These are phyloP conservation scores for Arthrobotrys conoides DNA, from an alignment of 2,329 filamentous ascomycete genomes.

Conservation along the genomic window DNA sequence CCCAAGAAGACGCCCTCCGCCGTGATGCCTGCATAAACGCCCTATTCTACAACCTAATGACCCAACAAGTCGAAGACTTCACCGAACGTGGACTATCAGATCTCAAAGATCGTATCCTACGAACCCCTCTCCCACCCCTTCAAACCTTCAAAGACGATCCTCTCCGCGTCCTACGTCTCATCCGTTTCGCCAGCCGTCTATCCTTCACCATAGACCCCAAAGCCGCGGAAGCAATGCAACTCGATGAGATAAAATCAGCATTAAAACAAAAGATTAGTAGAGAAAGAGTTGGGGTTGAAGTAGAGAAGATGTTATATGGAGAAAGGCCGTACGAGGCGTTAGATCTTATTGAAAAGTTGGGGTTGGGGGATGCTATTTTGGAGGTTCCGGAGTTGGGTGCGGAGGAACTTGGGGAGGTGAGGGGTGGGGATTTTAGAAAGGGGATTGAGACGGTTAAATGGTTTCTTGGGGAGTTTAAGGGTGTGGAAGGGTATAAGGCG, in stretches of 20 bases:
- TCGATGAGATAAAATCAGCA: constrained; percentile 79
- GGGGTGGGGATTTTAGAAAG: constrained; percentile 71
- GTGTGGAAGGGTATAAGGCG: constrained; percentile 65
- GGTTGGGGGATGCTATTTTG: constrained; percentile 59
- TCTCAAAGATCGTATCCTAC: constrained; percentile 79
- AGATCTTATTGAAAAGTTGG: constrained; percentile 53
- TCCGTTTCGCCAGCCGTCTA: constrained; percentile 90
- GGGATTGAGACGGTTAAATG: constrained; percentile 76
- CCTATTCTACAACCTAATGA: constrained; percentile 93
- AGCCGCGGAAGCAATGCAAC: constrained; percentile 80
- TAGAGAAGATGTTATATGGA: constrained; percentile 92
- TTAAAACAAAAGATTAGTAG: constrained; percentile 91
- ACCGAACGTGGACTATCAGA: constrained; percentile 81
- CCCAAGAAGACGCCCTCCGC: constrained; percentile 87
- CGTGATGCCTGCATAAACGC: constrained; percentile 96
- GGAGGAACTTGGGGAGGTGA: constrained; percentile 37
- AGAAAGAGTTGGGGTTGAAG: constrained; percentile 86
- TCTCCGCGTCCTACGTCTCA: constrained; percentile 84
- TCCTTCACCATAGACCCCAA: constrained; percentile 81
- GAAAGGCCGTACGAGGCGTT: constrained; percentile 61
- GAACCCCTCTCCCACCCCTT: constrained; percentile 87
- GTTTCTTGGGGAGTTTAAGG: constrained; percentile 69
- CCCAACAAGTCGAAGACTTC: constrained; percentile 84
- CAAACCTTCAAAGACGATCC: constrained; percentile 97
- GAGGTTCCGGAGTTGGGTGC: constrained; percentile 19